Percentiles rank a stretch among this genome's conserved stretches.
phyloP scores from a whole-genome alignment of 306 rosid genomes.

The Corylus avellana region DNA sequence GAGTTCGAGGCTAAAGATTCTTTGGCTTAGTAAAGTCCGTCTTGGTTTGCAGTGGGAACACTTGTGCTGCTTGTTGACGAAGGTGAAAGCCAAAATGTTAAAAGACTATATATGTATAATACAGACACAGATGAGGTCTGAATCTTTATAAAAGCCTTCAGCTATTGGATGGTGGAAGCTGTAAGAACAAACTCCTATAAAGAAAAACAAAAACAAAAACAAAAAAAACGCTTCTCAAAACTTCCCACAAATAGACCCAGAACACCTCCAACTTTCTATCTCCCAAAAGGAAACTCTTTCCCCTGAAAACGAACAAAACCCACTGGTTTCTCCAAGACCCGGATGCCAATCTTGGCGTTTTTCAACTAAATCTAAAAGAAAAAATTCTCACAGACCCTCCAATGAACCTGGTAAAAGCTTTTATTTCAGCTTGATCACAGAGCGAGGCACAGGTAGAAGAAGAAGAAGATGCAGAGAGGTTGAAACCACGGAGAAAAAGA shows the following conservation, averaged over 20 bases:
- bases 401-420: neutral
- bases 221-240: neutral
- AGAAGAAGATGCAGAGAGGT: neutral
- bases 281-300: no score
- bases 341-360: neutral
- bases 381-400: neutral
- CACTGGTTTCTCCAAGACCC: neutral
- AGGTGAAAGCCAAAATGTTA: conserved; percentile 30
- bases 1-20: conserved; percentile 23
- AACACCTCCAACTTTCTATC: neutral
- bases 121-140: conserved; percentile 24
- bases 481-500: neutral
- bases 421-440: neutral
- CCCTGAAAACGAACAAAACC: neutral
- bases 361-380: neutral
- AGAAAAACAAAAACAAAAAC: neutral
- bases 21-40: conserved; percentile 42
- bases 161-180: conserved; percentile 23
- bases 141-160: conserved; percentile 20
- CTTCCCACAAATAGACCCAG: conserved; percentile 22
- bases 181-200: conserved; percentile 15
- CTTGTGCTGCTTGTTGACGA: conserved; percentile 26
- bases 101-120: conserved; percentile 11
- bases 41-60: conserved; percentile 13
- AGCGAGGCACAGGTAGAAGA: neutral